phyloP scores from a whole-genome alignment of 805 yeast genomes.

The Starmerella stigmatis region DNA sequence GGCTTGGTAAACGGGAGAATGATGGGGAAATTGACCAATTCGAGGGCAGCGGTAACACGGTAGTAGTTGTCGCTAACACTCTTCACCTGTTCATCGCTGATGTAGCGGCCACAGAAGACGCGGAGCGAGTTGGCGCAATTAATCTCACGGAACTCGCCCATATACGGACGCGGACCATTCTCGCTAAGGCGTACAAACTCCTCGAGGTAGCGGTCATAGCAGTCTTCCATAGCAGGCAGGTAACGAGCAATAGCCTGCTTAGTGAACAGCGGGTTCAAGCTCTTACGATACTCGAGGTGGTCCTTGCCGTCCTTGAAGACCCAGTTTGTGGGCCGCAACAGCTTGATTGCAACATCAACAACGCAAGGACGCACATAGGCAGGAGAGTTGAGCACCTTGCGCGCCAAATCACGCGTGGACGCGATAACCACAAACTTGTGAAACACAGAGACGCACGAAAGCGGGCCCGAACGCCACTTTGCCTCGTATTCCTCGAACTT shows the following conservation, averaged over 20 bases:
- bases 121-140: slow-evolving; percentile 88
- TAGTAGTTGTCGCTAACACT: slow-evolving; percentile 86
- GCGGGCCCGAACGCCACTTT: slow-evolving; percentile 90
- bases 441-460: slow-evolving; percentile 93
- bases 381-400: slow-evolving; percentile 78
- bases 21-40: slow-evolving; percentile 94
- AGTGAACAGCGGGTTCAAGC: slow-evolving; percentile 82
- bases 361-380: slow-evolving; percentile 92
- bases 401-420: slow-evolving; percentile 72
- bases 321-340: slow-evolving; percentile 93
- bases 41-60: slow-evolving; percentile 88
- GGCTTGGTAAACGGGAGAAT: slow-evolving; percentile 93
- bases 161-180: slow-evolving; percentile 53
- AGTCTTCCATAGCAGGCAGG: slow-evolving; percentile 71
- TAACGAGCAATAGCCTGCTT: slow-evolving; percentile 72
- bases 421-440: slow-evolving; percentile 97
- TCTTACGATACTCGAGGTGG: slow-evolving; percentile 84
- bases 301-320: slow-evolving; percentile 94
- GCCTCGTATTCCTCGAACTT: slow-evolving; percentile 86
- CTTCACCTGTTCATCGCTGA: slow-evolving; percentile 82
- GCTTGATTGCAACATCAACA: slow-evolving; percentile 92
- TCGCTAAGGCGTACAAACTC: slow-evolving; percentile 48
- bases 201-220: slow-evolving; percentile 73
- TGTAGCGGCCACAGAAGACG: slow-evolving; percentile 92
- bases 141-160: slow-evolving; percentile 90